phyloP scores from a whole-genome alignment of 768 basidiomycete species.

The Lyophyllum atratum region DNA sequence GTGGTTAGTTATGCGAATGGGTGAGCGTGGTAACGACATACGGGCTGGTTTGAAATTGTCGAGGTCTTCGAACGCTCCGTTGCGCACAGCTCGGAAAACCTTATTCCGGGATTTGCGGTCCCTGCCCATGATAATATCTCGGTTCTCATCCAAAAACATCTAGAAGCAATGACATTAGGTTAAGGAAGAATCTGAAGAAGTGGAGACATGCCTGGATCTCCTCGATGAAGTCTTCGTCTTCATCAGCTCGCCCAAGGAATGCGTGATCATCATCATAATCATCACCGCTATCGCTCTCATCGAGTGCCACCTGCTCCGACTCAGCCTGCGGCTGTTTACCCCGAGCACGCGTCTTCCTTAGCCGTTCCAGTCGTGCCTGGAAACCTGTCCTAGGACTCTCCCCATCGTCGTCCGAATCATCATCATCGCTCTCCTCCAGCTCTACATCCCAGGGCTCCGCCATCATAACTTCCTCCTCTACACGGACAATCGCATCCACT shows the following conservation, averaged over 20 bases:
- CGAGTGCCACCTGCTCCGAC: slow-evolving; percentile 23
- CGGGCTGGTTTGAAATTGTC: slow-evolving; percentile 48
- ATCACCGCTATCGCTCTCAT: slow-evolving; percentile 32
- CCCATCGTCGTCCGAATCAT: slow-evolving; percentile 36
- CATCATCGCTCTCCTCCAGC: slow-evolving; percentile 31
- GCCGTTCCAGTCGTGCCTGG: slow-evolving; percentile 42
- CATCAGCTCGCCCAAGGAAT: slow-evolving; percentile 36
- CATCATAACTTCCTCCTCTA: slow-evolving; percentile 49
- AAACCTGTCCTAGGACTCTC: slow-evolving; percentile 47
- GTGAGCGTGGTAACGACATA: slow-evolving; percentile 34
- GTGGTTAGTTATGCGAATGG: slow-evolving; percentile 1
- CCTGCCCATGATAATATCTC: slow-evolving; percentile 43
- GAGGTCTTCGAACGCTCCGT: slow-evolving; percentile 52
- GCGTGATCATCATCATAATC: slow-evolving; percentile 37
- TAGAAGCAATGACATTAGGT: slow-evolving; percentile 26
- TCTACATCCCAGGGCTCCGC: slow-evolving; percentile 30
- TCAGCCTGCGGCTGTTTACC: slow-evolving; percentile 25
- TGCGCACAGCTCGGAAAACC: slow-evolving; percentile 58
- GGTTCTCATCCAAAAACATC: slow-evolving; percentile 64
- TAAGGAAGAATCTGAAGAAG: not conserved
- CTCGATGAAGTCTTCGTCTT: slow-evolving; percentile 59
- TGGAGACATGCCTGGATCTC: slow-evolving; percentile 51
- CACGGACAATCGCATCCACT: slow-evolving; percentile 39
- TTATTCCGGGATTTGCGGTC: slow-evolving; percentile 54
- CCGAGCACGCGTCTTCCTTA: slow-evolving; percentile 29